Conservation (phyloP, 139 green algal species). For the Closterium sp. region DNA sequence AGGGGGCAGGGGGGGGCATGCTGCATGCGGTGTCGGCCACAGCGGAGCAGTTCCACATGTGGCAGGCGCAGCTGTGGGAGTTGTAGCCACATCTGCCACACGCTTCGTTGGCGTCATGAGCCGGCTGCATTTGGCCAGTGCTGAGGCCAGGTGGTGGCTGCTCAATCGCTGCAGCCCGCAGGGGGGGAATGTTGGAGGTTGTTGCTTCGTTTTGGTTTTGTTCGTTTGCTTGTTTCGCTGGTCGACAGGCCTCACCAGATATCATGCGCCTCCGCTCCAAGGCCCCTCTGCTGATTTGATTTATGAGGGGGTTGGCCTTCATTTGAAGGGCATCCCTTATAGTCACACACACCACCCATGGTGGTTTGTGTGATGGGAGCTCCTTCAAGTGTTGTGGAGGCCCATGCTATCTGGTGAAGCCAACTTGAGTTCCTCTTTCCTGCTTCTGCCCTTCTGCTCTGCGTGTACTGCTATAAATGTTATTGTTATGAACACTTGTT, state of each 20-base stretch:
- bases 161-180: background rate
- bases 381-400: background rate
- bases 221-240: background rate
- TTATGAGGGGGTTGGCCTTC: background rate
- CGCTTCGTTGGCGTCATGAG: no score
- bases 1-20: background rate
- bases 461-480: no score
- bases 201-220: background rate
- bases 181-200: background rate
- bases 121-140: no score
- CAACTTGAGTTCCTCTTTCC: background rate
- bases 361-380: background rate
- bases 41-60: background rate
- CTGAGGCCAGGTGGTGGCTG: no score
- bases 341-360: background rate
- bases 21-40: background rate
- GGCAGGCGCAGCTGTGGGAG: background rate
- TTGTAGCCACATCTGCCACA: no score
- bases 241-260: background rate
- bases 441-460: no score
- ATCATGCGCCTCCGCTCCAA: background rate
- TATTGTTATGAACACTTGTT: no score
- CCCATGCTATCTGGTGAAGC: background rate
- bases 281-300: background rate
- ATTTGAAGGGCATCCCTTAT: background rate